These are phyloP conservation scores for Rutstroemia sp. DNA, from an alignment of 2,329 filamentous ascomycete species.

Conservation along the genomic window DNA sequence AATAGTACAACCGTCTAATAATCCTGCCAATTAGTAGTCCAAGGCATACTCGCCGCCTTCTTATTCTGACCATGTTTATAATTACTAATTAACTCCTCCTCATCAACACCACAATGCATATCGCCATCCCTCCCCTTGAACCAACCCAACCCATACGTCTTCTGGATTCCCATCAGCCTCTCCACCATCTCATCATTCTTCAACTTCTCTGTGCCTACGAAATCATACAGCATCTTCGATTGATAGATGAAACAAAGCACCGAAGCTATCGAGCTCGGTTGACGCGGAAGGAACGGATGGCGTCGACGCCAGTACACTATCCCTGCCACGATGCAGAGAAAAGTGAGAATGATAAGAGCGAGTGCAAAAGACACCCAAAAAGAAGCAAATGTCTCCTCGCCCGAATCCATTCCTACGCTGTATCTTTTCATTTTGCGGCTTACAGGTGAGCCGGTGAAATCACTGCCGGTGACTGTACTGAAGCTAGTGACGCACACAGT, in stretches of 20 bases:
- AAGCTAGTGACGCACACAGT: conserved; percentile 63
- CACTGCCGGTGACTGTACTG: conserved; percentile 54
- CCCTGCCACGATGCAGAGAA: conserved; percentile 49
- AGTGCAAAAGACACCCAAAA: conserved; percentile 61
- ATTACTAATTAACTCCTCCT: conserved; percentile 59
- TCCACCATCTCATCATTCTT: conserved; percentile 53
- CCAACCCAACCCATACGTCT: conserved; percentile 71
- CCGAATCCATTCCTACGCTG: conserved; percentile 32
- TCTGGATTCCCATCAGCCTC: conserved; percentile 50
- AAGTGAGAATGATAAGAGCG: conserved; percentile 51
- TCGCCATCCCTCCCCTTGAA: conserved; percentile 66
- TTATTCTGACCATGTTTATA: conserved; percentile 49
- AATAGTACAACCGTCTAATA: conserved; percentile 13
- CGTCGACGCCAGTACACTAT: conserved; percentile 56
- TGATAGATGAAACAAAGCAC: conserved; percentile 74
- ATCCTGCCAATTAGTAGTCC: conserved; percentile 25
- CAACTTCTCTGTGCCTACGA: conserved; percentile 56
- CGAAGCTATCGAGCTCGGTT: conserved; percentile 71
- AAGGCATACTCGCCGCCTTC: conserved; percentile 26
- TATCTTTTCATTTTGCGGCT: no score
- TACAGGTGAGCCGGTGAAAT: conserved; percentile 39
- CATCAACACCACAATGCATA: conserved; percentile 69
- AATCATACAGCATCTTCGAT: conserved; percentile 70
- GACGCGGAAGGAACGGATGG: conserved; percentile 66
- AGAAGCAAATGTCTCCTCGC: conserved; percentile 53